Conservation (phyloP, 768 basidiomycete species). For the Leccinum variicolor region DNA sequence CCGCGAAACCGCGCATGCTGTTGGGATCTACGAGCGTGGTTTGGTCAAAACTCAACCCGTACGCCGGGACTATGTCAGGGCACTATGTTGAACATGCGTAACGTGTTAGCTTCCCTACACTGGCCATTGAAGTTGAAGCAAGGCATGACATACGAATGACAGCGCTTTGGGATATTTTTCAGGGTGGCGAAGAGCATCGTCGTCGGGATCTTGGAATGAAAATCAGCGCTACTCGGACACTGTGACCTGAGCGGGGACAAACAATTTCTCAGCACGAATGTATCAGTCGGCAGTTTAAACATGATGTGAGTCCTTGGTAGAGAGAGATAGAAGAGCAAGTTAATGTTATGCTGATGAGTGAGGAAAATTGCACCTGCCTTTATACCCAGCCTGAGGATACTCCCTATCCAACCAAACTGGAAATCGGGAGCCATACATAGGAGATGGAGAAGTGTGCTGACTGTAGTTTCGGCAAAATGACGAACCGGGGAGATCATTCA, state of each 20-base stretch:
- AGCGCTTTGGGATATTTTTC: not conserved
- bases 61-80: not conserved
- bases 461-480: too few species aligned
- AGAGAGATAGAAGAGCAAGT: not conserved
- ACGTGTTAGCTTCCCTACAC: not conserved
- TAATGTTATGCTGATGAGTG: not conserved
- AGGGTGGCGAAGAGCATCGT: not conserved
- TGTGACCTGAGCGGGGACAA: not conserved
- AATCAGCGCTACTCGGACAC: not conserved
- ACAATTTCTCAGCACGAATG: constrained; percentile 6
- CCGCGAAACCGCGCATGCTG: not conserved
- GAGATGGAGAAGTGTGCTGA: too few species aligned
- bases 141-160: not conserved
- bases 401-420: not conserved
- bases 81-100: not conserved
- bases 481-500: too few species aligned
- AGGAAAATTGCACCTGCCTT: not conserved
- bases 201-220: not conserved
- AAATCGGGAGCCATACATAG: not conserved
- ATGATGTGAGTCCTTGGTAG: not conserved
- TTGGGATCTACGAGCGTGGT: not conserved
- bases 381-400: constrained; percentile 1
- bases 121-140: not conserved
- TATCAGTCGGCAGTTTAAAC: not conserved
- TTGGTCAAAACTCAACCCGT: not conserved